Base-by-base conservation (phyloP, 2,329 filamentous ascomycete species). In the Apiospora aurea region DNA sequence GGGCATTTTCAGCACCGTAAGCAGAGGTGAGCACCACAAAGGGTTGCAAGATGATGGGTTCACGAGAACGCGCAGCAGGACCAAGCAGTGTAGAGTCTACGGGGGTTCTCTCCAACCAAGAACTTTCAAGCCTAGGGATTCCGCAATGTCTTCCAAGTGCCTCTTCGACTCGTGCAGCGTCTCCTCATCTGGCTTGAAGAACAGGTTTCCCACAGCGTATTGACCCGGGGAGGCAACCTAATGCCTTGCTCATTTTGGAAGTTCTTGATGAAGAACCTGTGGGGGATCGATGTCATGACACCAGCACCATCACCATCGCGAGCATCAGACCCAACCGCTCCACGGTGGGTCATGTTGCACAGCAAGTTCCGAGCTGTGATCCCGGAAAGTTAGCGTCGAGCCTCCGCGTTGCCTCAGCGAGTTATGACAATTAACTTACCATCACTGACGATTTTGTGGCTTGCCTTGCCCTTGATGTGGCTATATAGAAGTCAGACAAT, bases 291-390 rank as follows among this genome's bases (percentile, higher is more conserved):
- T 77, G 96, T 98, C 96, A 99, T 99, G 81, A 98, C 96, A 90
- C 96, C 96, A 79, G 96, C 96, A 83, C 96, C 96, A 82, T 99
- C 96, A 82, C 96, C 96, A 82, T 99, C 96, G 87, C 96, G 93
- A 80, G 95, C 95, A 87, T 99, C 96, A 73, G 96, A 98, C 78
- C 96, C 96, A 78, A 98, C 96, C 75, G 96, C 96, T 88, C 96
- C 96, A 83, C 96, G 93, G 88, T 99, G 96, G 88, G 96, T 98
- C 96, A 99, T 99, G 89, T 99, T 98, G 89, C 96, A 99, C 75
- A 99, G 91, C 74, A 99, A 88, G 84, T 95, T 97, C 76, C 94
- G 93, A 77, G 95, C 94, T 96, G 41, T 10, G 38, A n/a, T 69
- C 75, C 49, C 16, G 67, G 57, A 34, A 74, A 72, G 81, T 86